Conservation (phyloP, 805 yeast genomes). For the Candida xiaguanensis region DNA sequence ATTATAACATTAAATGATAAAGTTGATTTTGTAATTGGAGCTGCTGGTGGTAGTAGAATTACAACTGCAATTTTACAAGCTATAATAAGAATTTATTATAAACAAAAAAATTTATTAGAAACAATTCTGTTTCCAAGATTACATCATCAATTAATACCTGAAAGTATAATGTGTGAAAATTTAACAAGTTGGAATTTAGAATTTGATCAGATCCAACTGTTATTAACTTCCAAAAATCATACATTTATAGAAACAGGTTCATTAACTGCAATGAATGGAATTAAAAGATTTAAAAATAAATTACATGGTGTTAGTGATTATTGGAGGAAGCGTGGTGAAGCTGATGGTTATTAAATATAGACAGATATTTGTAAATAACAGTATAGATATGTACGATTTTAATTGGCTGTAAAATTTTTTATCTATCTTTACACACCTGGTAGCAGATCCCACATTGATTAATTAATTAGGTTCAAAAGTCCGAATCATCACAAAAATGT, state of each 20-base stretch:
- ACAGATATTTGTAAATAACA: not conserved
- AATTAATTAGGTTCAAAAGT: not conserved
- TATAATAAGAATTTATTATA: slow-evolving; percentile 60
- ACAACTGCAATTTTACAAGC: slow-evolving; percentile 82
- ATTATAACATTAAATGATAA: slow-evolving; percentile 45
- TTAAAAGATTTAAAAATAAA: slow-evolving; percentile 45
- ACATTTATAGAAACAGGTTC: slow-evolving; percentile 31
- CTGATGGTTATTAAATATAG: slow-evolving; percentile 53
- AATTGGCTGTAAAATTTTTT: too few species aligned
- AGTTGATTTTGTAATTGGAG: slow-evolving; percentile 75
- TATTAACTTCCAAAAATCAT: slow-evolving; percentile 20
- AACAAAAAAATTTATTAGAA: slow-evolving; percentile 56
- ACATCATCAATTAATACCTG: slow-evolving; percentile 88
- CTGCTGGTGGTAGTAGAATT: slow-evolving; percentile 92
- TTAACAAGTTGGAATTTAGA: slow-evolving; percentile 38
- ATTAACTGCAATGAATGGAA: slow-evolving; percentile 41
- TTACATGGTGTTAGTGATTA: slow-evolving; percentile 81
- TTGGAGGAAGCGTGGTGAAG: slow-evolving; percentile 83
- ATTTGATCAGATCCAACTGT: slow-evolving; percentile 28
- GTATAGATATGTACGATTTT: not conserved
- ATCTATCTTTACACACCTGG: too few species aligned
- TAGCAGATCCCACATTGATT: too few species aligned
- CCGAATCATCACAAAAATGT: not conserved
- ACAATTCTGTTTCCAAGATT: slow-evolving; percentile 76
- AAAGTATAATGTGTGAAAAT: slow-evolving; percentile 57